Evolutionary conservation across 179 eudicot species (phyloP), one percentile per base, ranked within the genome.

Genomic region (Pouteria campechiana): DNA sequence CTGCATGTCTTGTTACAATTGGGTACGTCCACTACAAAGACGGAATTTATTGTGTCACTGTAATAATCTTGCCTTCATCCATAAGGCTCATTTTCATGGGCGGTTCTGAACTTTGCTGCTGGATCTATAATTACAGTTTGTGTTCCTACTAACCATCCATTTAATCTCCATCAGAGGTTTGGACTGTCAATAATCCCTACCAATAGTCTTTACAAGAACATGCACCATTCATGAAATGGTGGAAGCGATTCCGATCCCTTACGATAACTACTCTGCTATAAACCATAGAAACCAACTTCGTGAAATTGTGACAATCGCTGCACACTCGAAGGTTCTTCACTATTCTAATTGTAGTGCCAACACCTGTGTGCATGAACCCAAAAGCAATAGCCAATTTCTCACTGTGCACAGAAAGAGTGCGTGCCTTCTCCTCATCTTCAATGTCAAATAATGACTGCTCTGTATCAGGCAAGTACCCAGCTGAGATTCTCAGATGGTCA

Each of bases 151-250:
- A n/a, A n/a, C n/a, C n/a, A n/a, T n/a, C n/a, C n/a, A n/a, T n/a
- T n/a, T n/a, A n/a, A n/a, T n/a, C n/a, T n/a, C n/a, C n/a, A n/a
- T n/a, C n/a, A n/a, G n/a, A n/a, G n/a, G n/a, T n/a, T n/a, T n/a
- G n/a, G n/a, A n/a, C n/a, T n/a, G n/a, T n/a, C n/a, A n/a, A n/a
- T n/a, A n/a, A n/a, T n/a, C n/a, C 29, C 40, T 55, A 61, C 63
- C 72, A 67, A 51, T 50, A 60, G 41, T 61, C 72, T 3, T 45
- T 46, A 37, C 67, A 67, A 32, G 64, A 55, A 46, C 68, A 55
- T 3, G 19, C 32, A 12, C 68, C 73, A 31, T 61, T 48, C 27
- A 41, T 45, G 38, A 67, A 67, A 54, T 61, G 73, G 51, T 55
- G 73, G 42, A 61, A 67, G 4, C 68, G 40, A n/a, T 36, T 48